Percentiles rank a stretch among this genome's conserved stretches.
Evolutionary conservation across 2,329 filamentous ascomycete genomes (phyloP).

Genomic region (Alternaria viburni): DNA sequence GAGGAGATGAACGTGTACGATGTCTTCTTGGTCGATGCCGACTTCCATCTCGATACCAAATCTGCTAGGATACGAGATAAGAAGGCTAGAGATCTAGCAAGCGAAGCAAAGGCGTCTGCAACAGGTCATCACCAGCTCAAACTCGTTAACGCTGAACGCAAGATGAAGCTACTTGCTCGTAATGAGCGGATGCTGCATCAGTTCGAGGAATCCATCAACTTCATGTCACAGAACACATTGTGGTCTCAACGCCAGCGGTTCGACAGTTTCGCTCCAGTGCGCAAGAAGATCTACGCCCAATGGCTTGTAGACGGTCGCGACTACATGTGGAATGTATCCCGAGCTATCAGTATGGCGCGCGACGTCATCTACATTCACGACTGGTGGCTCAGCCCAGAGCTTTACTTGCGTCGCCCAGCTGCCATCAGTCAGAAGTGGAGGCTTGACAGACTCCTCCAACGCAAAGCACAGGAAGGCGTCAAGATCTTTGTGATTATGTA

Average conservation of each 20-base stretch:
- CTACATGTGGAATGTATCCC: constrained; percentile 99
- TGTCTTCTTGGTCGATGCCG: constrained; percentile 92
- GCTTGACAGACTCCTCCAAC: constrained; percentile 88
- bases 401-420: constrained; percentile 92
- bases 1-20: constrained; percentile 99
- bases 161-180: constrained; percentile 86
- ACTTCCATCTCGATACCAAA: constrained; percentile 83
- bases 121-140: constrained; percentile 83
- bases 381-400: constrained; percentile 97
- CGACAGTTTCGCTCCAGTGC: constrained; percentile 89
- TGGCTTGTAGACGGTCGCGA: constrained; percentile 97
- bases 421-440: constrained; percentile 99
- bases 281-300: constrained; percentile 85
- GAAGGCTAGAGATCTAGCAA: constrained; percentile 67
- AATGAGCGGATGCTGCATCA: constrained; percentile 89
- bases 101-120: constrained; percentile 67
- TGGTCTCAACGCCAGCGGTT: constrained; percentile 89
- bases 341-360: constrained; percentile 94
- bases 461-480: constrained; percentile 91
- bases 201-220: constrained; percentile 89
- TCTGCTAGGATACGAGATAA: constrained; percentile 57
- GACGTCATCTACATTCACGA: constrained; percentile 99
- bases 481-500: constrained; percentile 99
- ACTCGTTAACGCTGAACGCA: constrained; percentile 89
- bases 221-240: constrained; percentile 81